Base-by-base conservation (phyloP, 2,329 filamentous ascomycete genomes). In the Fusarium sp. region DNA sequence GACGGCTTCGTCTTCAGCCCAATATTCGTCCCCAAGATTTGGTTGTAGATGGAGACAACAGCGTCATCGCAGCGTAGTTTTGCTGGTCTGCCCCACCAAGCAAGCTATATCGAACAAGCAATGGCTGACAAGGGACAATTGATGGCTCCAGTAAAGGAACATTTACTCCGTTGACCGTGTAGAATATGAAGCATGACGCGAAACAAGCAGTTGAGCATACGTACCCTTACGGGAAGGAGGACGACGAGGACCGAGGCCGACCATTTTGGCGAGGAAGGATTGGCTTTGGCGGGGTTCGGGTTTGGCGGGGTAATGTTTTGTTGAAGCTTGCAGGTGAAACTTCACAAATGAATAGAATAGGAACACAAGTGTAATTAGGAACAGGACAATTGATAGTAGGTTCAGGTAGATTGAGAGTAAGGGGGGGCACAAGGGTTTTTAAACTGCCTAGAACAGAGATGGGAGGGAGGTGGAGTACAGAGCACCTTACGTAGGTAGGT, bases 211-310 rank as follows among this genome's bases (percentile, higher is more conserved):
- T 40, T 39, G 66, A 61, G 56, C 61, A 66, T 68, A 87, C 89
- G 80, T 87, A 92, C 92, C 92, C 87, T 92, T 93, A 72, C 84
- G 81, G 74, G 82, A 83, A 73, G 83, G 83, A 70, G 82, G 83
- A 77, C 80, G 82, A 77, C 83, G 82, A 74, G 83, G 83, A 78
- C 84, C 84, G 67, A 85, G 78, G 69, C 83, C 83, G 74, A 85
- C 84, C 84, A 86, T 86, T 76, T 79, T 84, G 78, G 69, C 24
- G 44, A 59, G 68, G 51, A 74, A 58, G 65, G 63, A 71, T 72
- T 77, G 69, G 71, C 72, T 72, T 73, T 77, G 70, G 72, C 71
- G 77, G 76, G 79, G 78, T 77, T 72, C 77, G 77, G 75, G 76
- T 76, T 72, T 78, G 76, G 77, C 77, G 78, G 79, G 79, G 77